Evolutionary conservation across 805 yeast genomes (phyloP), one percentile per base, ranked within the genome.

Genomic region (Hanseniaspora thailandica): DNA sequence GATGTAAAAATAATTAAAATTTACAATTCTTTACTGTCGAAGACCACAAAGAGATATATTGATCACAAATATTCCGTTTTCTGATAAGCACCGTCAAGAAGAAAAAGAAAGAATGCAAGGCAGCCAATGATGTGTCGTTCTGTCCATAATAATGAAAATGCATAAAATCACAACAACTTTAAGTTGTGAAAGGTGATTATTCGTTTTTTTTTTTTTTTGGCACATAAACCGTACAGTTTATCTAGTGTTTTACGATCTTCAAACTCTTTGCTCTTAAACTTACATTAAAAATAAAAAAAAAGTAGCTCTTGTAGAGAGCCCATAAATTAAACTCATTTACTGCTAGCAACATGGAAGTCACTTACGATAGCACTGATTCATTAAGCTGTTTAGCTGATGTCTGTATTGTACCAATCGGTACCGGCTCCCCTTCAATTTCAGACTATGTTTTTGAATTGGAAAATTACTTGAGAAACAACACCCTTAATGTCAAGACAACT

Each of bases 381-480:
- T 58, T 86, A 15, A 76, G 76, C 58, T 86, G 95, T 68, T 71
- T 85, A 41, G 96, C 95, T 1, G 96, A 88, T 61, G 78, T 87
- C 20, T 87, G 96, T 61, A 71, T 87, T 60, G 80, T 87, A 55
- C 96, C 96, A 47, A 82, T 87, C 60, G 96, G 96, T 23, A 86
- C 95, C 1, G 77, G 74, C 0, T 69, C 76, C 0, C 80, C 93
- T 1, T 85, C 95, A 1, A 88, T 87, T 1, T 84, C 93, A 8
- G 84, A 83, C 59, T 86, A 86, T 60, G 81, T 87, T 41, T 80
- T 94, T 7, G 72, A 76, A 45, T 80, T 84, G 39, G 90, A 87
- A 57, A 69, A 75, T 26, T 66, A 78, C 52, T 80, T 87, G 25
- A 72, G 82, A 55, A 72, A 72, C 23, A 77, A 84, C 30, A 81